Evolutionary conservation across 2,329 filamentous ascomycete genomes (phyloP).

Genomic region (Phyllosticta citrichinensis): DNA sequence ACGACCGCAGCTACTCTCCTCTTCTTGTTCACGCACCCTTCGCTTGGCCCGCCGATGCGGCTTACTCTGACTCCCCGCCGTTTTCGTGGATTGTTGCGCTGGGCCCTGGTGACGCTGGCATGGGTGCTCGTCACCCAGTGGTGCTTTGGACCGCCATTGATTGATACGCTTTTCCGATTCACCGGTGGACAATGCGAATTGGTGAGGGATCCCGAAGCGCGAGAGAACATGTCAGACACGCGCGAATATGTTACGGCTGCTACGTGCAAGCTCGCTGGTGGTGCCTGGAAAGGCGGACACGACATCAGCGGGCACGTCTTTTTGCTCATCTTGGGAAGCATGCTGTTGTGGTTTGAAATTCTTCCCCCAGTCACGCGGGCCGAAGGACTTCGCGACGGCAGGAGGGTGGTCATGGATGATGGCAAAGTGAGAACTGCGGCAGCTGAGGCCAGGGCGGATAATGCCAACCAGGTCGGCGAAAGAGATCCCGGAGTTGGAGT

Average conservation of each 20-base stretch:
- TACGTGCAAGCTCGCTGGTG: slow-evolving; percentile 74
- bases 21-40: slow-evolving; percentile 61
- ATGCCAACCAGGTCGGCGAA: slow-evolving; percentile 14
- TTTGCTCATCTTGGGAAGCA: slow-evolving; percentile 73
- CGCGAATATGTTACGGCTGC: slow-evolving; percentile 56
- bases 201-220: slow-evolving; percentile 38
- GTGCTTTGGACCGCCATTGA: slow-evolving; percentile 86
- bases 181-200: slow-evolving; percentile 77
- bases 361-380: slow-evolving; percentile 47
- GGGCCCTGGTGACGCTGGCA: slow-evolving; percentile 59
- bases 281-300: slow-evolving; percentile 83
- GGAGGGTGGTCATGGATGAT: slow-evolving; percentile 55
- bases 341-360: slow-evolving; percentile 73
- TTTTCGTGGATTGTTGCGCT: slow-evolving; percentile 57
- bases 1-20: slow-evolving; percentile 62
- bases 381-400: slow-evolving; percentile 47
- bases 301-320: slow-evolving; percentile 96
- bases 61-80: slow-evolving; percentile 35
- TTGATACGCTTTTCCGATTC: slow-evolving; percentile 80
- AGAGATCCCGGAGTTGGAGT: slow-evolving; percentile 40
- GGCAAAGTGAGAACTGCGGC: slow-evolving; percentile 46
- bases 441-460: slow-evolving; percentile 27
- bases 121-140: slow-evolving; percentile 92
- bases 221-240: slow-evolving; percentile 35
- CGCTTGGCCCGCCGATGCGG: slow-evolving; percentile 35